Conservation (phyloP, 371 early-diverging fungal species). For the Syncephalis fuscata region DNA sequence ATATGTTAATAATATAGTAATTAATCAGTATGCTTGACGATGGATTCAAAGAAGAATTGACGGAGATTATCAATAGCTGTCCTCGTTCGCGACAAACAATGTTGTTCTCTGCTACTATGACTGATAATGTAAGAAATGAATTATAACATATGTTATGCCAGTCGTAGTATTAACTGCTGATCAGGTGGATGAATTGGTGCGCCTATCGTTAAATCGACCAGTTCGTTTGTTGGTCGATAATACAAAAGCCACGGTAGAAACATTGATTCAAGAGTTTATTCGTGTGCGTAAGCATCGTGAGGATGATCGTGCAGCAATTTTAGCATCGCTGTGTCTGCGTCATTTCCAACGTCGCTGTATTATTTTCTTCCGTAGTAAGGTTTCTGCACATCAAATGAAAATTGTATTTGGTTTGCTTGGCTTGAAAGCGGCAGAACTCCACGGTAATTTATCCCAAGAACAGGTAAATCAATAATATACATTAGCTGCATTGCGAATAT, state of each 20-base stretch:
- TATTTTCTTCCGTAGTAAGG: slow-evolving; percentile 87
- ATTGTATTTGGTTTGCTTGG: slow-evolving; percentile 87
- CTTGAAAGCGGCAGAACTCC: slow-evolving; percentile 87
- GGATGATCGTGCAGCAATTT: slow-evolving; percentile 67
- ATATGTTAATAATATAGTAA: background rate
- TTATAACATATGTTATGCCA: too few relatives aligned
- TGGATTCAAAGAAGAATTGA: slow-evolving; percentile 96
- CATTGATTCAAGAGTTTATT: slow-evolving; percentile 90
- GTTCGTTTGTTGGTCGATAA: slow-evolving; percentile 82
- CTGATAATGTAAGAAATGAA: slow-evolving; percentile 65
- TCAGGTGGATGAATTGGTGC: slow-evolving; percentile 69
- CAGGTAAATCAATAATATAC: slow-evolving; percentile 19
- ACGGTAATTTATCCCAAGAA: slow-evolving; percentile 95
- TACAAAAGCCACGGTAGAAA: slow-evolving; percentile 52
- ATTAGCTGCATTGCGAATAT: slow-evolving; percentile 8
- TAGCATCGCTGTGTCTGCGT: slow-evolving; percentile 67
- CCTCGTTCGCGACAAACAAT: slow-evolving; percentile 92
- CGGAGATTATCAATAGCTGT: slow-evolving; percentile 83
- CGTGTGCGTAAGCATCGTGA: slow-evolving; percentile 77
- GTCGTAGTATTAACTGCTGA: too few relatives aligned
- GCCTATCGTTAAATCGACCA: slow-evolving; percentile 80
- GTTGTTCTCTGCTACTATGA: slow-evolving; percentile 99
- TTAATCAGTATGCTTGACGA: slow-evolving; percentile 88
- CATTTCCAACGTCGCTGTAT: slow-evolving; percentile 66
- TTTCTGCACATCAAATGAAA: slow-evolving; percentile 91